Evolutionary conservation across 306 rosid species (phyloP), one percentile per base, ranked within the genome.

Genomic region (Boehmeria nivea): DNA sequence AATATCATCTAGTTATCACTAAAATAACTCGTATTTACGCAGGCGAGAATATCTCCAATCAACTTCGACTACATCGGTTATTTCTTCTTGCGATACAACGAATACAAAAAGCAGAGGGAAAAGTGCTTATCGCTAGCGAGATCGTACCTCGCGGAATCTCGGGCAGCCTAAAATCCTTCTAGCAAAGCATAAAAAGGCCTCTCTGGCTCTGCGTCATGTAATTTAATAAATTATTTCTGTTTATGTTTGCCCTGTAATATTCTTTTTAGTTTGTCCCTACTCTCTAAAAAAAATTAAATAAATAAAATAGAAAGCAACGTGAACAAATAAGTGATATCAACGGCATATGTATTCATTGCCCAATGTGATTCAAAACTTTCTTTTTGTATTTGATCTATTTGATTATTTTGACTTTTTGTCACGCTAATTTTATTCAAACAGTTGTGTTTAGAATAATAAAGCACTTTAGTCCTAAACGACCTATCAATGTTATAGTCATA

Each of bases 41-140:
- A 91, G 99, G 99, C 94, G 20, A 81, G 77, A 57, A 61, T 77
- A 73, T 93, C 99, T 18, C 81, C 86, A 3, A 93, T 93, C 33
- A 67, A 81, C 31, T 93, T 93, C 0, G 94, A 87, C 66, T 93
- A 93, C 54, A 68, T 93, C 6, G 54, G 76, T 13, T 93, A 93
- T 61, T 93, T 87, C 82, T 83, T 93, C 79, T 73, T 73, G 27
- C 86, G 96, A 24, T 87, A 85, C 77, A 62, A 73, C 0, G 96
- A 87, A 77, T 93, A 67, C 75, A 88, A 79, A 67, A 77, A 42
- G 68, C 76, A 73, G 72, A 87, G 75, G 71, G 94, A 87, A 13
- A 61, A 33, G 44, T 9, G 12, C 63, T 70, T 82, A 36, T 49
- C 43, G 14, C 33, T 79, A 57, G 95, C 86, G 2, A 66, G 51